A percentile compares a stretch with the other conserved stretches of the same genome.
phyloP scores from a whole-genome alignment of 495 filamentous ascomycete species.

The Sabuloglossum arenarium region DNA sequence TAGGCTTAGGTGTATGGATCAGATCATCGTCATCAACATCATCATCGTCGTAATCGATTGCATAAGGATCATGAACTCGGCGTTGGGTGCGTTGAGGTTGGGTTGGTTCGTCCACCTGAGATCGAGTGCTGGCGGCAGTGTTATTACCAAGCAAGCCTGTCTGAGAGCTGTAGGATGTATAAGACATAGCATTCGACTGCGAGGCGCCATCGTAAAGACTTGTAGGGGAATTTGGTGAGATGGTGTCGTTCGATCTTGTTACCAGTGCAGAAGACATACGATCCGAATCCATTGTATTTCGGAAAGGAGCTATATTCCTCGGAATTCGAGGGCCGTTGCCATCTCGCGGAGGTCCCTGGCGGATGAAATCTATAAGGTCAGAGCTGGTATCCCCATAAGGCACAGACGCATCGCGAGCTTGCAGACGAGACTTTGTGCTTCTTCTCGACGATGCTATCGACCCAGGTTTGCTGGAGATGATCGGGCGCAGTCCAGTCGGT shows the following conservation, averaged over 20 bases:
- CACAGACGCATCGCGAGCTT: conserved; percentile 50
- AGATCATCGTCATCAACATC: conserved; percentile 35
- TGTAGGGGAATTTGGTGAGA: conserved; percentile 18
- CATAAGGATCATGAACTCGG: conserved; percentile 73
- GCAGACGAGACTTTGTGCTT: conserved; percentile 22
- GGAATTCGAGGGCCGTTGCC: conserved; percentile 41
- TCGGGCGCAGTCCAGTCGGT: not conserved
- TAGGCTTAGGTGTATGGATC: conserved; percentile 21
- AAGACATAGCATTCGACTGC: conserved; percentile 20
- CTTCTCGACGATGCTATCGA: not conserved
- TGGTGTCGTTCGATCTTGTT: conserved; percentile 19
- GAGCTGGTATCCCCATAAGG: conserved; percentile 43
- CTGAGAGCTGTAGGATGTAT: conserved; percentile 34
- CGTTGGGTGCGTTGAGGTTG: conserved; percentile 40
- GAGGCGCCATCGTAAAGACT: conserved; percentile 24
- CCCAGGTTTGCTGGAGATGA: not conserved
- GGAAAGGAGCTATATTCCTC: conserved; percentile 67
- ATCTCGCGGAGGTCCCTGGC: conserved; percentile 45
- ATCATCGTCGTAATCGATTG: conserved; percentile 55
- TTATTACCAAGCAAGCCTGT: conserved; percentile 31
- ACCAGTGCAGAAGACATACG: conserved; percentile 34
- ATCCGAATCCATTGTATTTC: conserved; percentile 69
- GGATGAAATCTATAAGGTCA: conserved; percentile 87
- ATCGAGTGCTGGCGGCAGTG: conserved; percentile 5
- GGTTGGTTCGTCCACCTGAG: conserved; percentile 12